Base-by-base conservation (phyloP, 345 rosid species). In the Sisymbrium altissimum region DNA sequence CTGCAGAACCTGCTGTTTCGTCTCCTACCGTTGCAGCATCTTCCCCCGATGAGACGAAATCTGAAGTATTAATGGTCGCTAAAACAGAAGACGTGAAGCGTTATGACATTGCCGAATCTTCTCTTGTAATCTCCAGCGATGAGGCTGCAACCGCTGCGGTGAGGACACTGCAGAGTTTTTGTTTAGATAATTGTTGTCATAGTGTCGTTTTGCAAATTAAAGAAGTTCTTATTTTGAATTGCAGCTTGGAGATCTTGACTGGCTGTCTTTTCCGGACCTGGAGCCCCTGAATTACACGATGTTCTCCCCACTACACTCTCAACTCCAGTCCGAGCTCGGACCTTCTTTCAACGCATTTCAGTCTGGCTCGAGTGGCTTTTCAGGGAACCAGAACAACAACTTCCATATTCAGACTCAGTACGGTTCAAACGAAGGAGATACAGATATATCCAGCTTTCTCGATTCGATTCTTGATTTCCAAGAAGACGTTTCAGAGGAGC, bases 271-370 rank as follows among this genome's bases (percentile, higher is more conserved):
- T 52, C 62, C 66, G 9, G 75, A 53, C 9, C 30, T 44, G 7
- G 85, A 76, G 60, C 56, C 84, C 7, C 63, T 70, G 17, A 82
- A 83, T 64, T 72, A 58, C 80, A 72, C 65, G 11, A 27, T 83
- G 18, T 80, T 85, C 73, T 73, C 88, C 8, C 87, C 88, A 15
- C 58, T 82, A 70, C 84, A 84, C 40, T 49, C 77, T 1, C 86
- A 81, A 44, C 46, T 75, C 59, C 88, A 78, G 25, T 63, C 68
- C 9, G 86, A 79, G 78, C 49, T 71, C 4, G 84, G 80, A 43
- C 72, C 80, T 36, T 74, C 84, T 76, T 57, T 32, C 72, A 39
- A 65, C 49, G 44, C 73, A 14, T 54, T 57, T 75, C 67, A 80
- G 41, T 11, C 84, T 55, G 19, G 46, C 46, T 45, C 32, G 39